Conservation (phyloP, 768 basidiomycete species). For the Candolleomyces eurysporus region DNA sequence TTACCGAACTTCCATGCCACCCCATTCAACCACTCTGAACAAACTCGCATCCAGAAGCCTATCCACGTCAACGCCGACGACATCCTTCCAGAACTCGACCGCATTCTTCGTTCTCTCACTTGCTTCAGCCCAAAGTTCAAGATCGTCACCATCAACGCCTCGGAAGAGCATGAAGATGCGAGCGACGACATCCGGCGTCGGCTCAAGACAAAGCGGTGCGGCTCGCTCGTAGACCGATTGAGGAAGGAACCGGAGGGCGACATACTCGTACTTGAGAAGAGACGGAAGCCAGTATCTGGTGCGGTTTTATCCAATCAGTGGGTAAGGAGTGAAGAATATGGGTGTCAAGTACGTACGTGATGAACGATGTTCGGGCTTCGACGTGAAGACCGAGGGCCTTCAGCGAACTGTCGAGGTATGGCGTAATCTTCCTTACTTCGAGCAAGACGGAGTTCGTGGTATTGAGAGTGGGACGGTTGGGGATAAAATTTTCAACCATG, state of each 20-base stretch:
- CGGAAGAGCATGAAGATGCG: constrained; percentile 50
- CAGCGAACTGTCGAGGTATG: constrained; percentile 35
- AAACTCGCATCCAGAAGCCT: constrained; percentile 22
- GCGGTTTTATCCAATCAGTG: neutral
- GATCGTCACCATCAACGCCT: constrained; percentile 25
- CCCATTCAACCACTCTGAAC: constrained; percentile 47
- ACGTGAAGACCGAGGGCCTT: constrained; percentile 35
- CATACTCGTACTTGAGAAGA: constrained; percentile 34
- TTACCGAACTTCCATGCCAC: constrained; percentile 39
- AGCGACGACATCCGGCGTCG: constrained; percentile 40
- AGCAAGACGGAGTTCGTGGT: constrained; percentile 30
- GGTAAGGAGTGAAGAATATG: neutral
- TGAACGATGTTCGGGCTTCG: constrained; percentile 45
- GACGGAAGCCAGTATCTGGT: constrained; percentile 43
- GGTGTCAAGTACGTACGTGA: constrained; percentile 30
- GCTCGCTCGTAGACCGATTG: constrained; percentile 41
- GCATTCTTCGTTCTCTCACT: constrained; percentile 15
- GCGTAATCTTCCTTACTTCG: constrained; percentile 23
- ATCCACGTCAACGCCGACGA: constrained; percentile 33
- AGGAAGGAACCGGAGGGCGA: constrained; percentile 45
- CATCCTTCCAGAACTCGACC: constrained; percentile 25
- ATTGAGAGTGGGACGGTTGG: constrained; percentile 10
- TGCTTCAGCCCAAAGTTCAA: constrained; percentile 25
- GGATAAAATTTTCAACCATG: neutral
- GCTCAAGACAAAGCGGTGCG: constrained; percentile 35